Conservation (phyloP, 1,284 basidiomycete species). For the Trametes versicolor region DNA sequence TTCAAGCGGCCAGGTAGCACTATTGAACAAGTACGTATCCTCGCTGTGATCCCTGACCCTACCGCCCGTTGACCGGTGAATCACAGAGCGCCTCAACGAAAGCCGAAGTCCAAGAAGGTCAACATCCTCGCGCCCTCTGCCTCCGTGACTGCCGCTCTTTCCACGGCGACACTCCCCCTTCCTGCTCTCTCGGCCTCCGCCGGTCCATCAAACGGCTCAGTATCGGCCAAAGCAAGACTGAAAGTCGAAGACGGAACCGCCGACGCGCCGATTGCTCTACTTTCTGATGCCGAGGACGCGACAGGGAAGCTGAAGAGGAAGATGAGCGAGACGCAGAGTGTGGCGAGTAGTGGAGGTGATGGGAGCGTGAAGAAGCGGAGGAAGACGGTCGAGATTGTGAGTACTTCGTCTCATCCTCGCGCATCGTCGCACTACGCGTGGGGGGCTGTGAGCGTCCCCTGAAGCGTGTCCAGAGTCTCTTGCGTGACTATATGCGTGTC, state of each 20-base stretch:
- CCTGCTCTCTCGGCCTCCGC: conserved; percentile 33
- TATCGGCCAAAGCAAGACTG: conserved; percentile 21
- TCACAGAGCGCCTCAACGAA: conserved; percentile 57
- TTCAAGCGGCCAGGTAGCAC: conserved; percentile 83
- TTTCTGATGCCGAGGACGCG: conserved; percentile 50
- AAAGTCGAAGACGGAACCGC: conserved; percentile 54
- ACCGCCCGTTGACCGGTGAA: neutral
- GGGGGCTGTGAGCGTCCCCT: no score
- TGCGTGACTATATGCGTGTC: no score
- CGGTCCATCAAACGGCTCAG: conserved; percentile 33
- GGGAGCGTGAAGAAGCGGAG: conserved; percentile 63
- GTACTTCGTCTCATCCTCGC: no score
- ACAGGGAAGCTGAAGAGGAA: conserved; percentile 44
- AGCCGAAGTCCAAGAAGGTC: conserved; percentile 71
- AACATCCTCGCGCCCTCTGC: conserved; percentile 45
- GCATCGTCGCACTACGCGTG: no score
- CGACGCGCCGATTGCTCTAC: conserved; percentile 64
- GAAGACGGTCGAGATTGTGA: conserved; percentile 71
- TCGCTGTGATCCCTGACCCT: neutral
- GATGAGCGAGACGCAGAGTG: conserved; percentile 31
- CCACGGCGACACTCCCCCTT: conserved; percentile 41
- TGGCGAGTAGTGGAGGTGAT: conserved; percentile 24
- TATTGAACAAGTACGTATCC: conserved; percentile 74
- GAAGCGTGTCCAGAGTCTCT: no score
- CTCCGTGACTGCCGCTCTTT: conserved; percentile 45